phyloP scores from a whole-genome alignment of 768 basidiomycete species.

The Mycena rebaudengoi region DNA sequence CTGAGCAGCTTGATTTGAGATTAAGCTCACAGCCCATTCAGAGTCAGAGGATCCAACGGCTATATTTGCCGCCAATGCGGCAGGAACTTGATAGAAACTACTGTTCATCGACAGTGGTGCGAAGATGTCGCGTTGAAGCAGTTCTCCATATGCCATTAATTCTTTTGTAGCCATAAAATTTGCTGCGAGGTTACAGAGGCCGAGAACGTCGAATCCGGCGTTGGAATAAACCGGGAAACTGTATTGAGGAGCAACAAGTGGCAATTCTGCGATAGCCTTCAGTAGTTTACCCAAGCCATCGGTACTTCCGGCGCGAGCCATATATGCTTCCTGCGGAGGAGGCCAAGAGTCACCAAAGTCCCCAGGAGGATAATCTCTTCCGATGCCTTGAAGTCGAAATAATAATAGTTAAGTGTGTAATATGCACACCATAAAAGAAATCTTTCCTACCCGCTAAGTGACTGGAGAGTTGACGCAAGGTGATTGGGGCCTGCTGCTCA shows the following conservation, averaged over 20 bases:
- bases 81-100: slow-evolving; percentile 52
- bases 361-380: slow-evolving; percentile 44
- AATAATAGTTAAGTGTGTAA: too few species aligned
- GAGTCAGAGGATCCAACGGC: slow-evolving; percentile 49
- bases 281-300: slow-evolving; percentile 41
- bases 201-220: slow-evolving; percentile 79
- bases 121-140: slow-evolving; percentile 60
- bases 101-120: slow-evolving; percentile 53
- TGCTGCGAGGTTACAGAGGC: slow-evolving; percentile 66
- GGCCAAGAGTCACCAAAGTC: slow-evolving; percentile 52
- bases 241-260: slow-evolving; percentile 52
- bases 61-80: slow-evolving; percentile 38
- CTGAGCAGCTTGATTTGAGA: slow-evolving; percentile 1
- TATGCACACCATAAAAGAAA: not conserved
- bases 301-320: slow-evolving; percentile 39
- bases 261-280: slow-evolving; percentile 44
- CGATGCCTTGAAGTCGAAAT: too few species aligned
- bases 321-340: slow-evolving; percentile 37
- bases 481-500: slow-evolving; percentile 38
- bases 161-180: slow-evolving; percentile 49
- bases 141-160: slow-evolving; percentile 47
- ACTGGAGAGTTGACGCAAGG: slow-evolving; percentile 51
- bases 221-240: slow-evolving; percentile 75
- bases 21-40: slow-evolving; percentile 42
- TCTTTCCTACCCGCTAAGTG: slow-evolving; percentile 40